A percentile compares a stretch with the other conserved stretches of the same genome.
phyloP scores from a whole-genome alignment of 2,329 filamentous ascomycete species.

The Plectosphaerella sp. region DNA sequence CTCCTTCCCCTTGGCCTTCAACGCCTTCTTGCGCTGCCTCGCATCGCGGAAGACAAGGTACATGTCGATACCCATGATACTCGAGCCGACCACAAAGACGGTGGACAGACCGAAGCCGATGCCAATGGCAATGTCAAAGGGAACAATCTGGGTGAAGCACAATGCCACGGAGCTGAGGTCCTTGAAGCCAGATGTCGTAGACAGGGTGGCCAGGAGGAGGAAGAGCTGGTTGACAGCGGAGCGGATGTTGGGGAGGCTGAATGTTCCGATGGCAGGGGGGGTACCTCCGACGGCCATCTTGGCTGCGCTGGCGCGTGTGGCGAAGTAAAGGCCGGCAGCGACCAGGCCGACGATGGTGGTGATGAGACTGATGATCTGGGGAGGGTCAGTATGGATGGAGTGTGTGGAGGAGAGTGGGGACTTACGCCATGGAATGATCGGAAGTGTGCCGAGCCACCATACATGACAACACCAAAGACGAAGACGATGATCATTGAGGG shows the following conservation, averaged over 20 bases:
- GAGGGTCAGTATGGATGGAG: neutral
- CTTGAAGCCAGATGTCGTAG: constrained; percentile 20
- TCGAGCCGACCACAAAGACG: constrained; percentile 16
- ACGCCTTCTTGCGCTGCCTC: constrained; percentile 3
- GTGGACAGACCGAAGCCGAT: constrained; percentile 18
- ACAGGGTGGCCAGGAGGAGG: constrained; percentile 14
- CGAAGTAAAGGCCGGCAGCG: constrained; percentile 17
- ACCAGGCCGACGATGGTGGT: constrained; percentile 18
- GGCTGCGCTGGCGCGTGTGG: constrained; percentile 5
- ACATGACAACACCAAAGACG: constrained; percentile 19
- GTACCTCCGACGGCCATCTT: constrained; percentile 9
- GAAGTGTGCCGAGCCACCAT: constrained; percentile 18
- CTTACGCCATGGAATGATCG: constrained; percentile 23
- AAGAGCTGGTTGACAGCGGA: constrained; percentile 20
- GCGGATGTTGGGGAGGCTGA: constrained; percentile 9
- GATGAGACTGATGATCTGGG: constrained; percentile 22
- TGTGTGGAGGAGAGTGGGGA: neutral
- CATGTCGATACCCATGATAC: constrained; percentile 15
- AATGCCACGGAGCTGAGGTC: constrained; percentile 20
- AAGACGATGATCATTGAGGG: constrained; percentile 18
- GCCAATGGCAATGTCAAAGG: constrained; percentile 18
- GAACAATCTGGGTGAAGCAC: constrained; percentile 20
- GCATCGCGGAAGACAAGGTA: constrained; percentile 7
- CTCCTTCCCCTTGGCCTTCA: neutral
- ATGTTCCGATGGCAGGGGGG: neutral